Conservation (phyloP, 2,329 filamentous ascomycete genomes). For the Scleromitrula shiraiana region DNA sequence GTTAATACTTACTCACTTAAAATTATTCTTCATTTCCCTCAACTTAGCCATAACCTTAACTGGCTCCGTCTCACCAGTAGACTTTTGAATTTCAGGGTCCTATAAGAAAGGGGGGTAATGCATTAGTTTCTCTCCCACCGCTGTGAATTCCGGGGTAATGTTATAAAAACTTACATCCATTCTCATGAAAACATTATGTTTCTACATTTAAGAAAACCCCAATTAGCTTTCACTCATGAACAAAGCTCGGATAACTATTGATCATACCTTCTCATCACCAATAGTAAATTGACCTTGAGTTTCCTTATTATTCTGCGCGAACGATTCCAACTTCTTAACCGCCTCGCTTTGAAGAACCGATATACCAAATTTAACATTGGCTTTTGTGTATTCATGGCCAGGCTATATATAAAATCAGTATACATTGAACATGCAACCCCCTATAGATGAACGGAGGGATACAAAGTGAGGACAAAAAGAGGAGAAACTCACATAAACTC, state of each 20-base stretch:
- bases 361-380: constrained; percentile 81
- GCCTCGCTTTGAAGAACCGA: constrained; percentile 68
- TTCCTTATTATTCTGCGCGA: constrained; percentile 71
- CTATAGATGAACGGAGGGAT: no score
- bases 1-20: constrained; percentile 29
- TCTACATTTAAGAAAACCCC: constrained; percentile 36
- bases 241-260: neutral
- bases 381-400: constrained; percentile 97
- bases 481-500: constrained; percentile 65
- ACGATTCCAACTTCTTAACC: constrained; percentile 68
- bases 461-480: neutral
- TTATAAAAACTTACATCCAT: constrained; percentile 51
- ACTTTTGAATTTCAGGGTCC: constrained; percentile 79
- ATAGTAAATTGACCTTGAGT: constrained; percentile 97
- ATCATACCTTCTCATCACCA: constrained; percentile 83
- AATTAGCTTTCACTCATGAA: constrained; percentile 12
- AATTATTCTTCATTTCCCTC: constrained; percentile 78
- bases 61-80: constrained; percentile 71
- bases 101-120: constrained; percentile 30
- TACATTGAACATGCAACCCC: neutral
- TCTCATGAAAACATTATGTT: constrained; percentile 96
- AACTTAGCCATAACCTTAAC: constrained; percentile 79
- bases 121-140: constrained; percentile 9
- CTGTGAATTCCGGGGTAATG: neutral
- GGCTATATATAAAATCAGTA: constrained; percentile 44